A percentile compares a stretch with the other conserved stretches of the same genome.
These are phyloP conservation scores for Kernera saxatilis DNA, from an alignment of 345 rosid species.

Conservation along the genomic window DNA sequence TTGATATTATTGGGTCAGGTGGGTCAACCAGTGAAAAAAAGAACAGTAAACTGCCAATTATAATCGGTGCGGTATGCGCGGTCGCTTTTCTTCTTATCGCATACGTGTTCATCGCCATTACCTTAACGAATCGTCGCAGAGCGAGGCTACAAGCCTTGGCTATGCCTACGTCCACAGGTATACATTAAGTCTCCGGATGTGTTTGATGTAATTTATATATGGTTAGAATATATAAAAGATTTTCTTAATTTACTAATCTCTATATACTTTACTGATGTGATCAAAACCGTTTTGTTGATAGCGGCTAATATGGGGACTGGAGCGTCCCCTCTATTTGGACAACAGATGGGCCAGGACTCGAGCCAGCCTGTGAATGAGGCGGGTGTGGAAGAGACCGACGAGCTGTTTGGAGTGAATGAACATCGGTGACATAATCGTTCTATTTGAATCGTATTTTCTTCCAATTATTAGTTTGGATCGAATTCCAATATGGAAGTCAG, in stretches of 20 bases:
- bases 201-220: too few species aligned
- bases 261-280: neutral
- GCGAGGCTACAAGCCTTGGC: neutral
- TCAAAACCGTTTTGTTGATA: neutral
- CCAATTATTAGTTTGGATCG: neutral
- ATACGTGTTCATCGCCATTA: neutral
- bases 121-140: neutral
- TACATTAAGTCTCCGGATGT: neutral
- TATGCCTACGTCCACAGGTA: slow-evolving; percentile 8
- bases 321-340: neutral
- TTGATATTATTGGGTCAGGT: too few species aligned
- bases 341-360: neutral
- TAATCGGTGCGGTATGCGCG: slow-evolving; percentile 3
- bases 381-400: neutral
- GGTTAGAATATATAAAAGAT: too few species aligned
- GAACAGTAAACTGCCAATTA: slow-evolving; percentile 3
- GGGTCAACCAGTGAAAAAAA: neutral
- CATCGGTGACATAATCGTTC: too few species aligned
- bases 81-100: neutral
- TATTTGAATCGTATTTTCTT: neutral
- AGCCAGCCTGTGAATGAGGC: neutral
- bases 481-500: too few species aligned
- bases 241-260: too few species aligned
- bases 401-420: neutral
- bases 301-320: neutral